Evolutionary conservation across 257 asterid genomes (phyloP).

Genomic region (Salvia hispanica): DNA sequence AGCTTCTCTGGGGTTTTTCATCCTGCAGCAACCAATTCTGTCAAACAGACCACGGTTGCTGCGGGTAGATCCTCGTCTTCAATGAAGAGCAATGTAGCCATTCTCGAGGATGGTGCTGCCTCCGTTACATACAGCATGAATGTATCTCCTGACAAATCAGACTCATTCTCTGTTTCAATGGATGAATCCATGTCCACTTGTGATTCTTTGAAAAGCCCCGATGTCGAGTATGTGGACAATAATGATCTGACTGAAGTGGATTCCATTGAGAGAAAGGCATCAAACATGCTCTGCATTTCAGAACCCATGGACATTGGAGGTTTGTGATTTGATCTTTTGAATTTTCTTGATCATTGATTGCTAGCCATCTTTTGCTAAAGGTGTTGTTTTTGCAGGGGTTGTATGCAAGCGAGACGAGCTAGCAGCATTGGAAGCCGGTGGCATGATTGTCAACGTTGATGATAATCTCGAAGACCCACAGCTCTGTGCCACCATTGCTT

Average conservation of each 20-base stretch:
- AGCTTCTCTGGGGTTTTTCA: conserved; percentile 38
- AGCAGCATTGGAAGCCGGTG: conserved; percentile 44
- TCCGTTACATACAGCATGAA: conserved; percentile 41
- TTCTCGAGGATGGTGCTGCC: conserved; percentile 32
- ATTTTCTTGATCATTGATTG: not conserved
- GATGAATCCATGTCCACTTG: conserved; percentile 89
- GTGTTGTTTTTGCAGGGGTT: conserved; percentile 43
- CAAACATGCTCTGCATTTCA: conserved; percentile 63
- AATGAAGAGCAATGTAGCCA: conserved; percentile 38
- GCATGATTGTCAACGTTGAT: conserved; percentile 60
- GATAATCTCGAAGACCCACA: conserved; percentile 75
- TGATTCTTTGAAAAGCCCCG: conserved; percentile 83
- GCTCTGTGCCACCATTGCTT: conserved; percentile 84
- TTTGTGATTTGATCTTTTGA: conserved; percentile 32
- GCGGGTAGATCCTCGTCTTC: conserved; percentile 35
- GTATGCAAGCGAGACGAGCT: conserved; percentile 67
- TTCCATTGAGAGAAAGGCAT: conserved; percentile 66
- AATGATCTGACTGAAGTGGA: conserved; percentile 55
- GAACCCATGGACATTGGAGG: conserved; percentile 57
- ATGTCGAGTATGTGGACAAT: conserved; percentile 79
- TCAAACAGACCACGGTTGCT: conserved; percentile 46
- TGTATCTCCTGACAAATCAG: conserved; percentile 55
- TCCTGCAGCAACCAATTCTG: conserved; percentile 41
- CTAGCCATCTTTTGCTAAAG: not conserved
- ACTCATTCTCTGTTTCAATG: conserved; percentile 63